Percentiles rank a stretch among this genome's conserved stretches.
These are phyloP conservation scores for Fusarium longipes DNA, from an alignment of 2,329 filamentous ascomycete species.

Conservation along the genomic window DNA sequence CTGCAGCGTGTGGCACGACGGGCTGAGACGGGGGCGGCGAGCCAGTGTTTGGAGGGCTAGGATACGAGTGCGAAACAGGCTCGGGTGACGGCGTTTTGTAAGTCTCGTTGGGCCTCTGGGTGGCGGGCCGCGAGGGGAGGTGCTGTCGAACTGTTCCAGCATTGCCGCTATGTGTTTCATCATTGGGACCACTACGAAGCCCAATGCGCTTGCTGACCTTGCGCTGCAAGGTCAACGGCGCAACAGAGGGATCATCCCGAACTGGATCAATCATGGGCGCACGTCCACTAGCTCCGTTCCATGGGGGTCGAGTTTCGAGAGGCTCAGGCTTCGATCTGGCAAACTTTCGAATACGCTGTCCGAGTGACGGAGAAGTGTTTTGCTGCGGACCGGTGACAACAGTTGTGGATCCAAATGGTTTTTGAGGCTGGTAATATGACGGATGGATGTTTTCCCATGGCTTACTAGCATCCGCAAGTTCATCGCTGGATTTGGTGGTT, in stretches of 20 bases:
- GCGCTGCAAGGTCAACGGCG: constrained; percentile 67
- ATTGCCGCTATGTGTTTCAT: constrained; percentile 51
- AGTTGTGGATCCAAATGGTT: constrained; percentile 43
- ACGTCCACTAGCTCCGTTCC: constrained; percentile 80
- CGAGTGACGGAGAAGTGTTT: constrained; percentile 46
- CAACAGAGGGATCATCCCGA: constrained; percentile 66
- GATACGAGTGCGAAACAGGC: constrained; percentile 45
- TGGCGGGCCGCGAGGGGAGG: constrained; percentile 51
- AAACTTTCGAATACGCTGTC: constrained; percentile 51
- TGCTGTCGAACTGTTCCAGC: constrained; percentile 51
- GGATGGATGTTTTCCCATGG: constrained; percentile 38
- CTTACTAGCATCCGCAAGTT: constrained; percentile 30
- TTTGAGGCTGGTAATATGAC: constrained; percentile 14
- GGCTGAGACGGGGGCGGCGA: constrained; percentile 39
- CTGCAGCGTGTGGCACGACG: constrained; percentile 19
- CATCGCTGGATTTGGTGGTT: constrained; percentile 50
- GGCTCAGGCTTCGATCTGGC: constrained; percentile 53
- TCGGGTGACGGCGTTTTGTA: constrained; percentile 42
- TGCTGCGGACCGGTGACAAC: constrained; percentile 42
- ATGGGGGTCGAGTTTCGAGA: constrained; percentile 65
- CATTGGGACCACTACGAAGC: constrained; percentile 45
- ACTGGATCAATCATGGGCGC: constrained; percentile 72
- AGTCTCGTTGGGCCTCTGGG: constrained; percentile 48
- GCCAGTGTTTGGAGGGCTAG: constrained; percentile 51
- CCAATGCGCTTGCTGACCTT: constrained; percentile 60